Evolutionary conservation across 2,329 filamentous ascomycete species (phyloP).

Genomic region (Apiospora marii): DNA sequence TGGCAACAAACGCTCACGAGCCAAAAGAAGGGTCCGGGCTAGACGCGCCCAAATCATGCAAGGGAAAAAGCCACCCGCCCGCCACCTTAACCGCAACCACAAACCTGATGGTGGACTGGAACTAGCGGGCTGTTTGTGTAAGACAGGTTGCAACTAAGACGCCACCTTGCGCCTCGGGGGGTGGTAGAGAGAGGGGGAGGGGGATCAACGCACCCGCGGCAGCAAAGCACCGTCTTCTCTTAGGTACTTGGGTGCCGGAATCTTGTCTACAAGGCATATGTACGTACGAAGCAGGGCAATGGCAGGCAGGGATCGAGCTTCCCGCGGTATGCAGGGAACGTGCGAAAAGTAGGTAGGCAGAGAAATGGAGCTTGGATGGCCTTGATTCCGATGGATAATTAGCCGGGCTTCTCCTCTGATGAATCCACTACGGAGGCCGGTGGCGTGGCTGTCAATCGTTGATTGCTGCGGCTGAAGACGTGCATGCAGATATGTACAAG

Average conservation of each 20-base stretch:
- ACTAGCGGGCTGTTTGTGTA: not conserved
- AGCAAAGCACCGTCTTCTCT: not conserved
- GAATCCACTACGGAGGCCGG: not conserved
- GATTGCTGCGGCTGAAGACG: conserved; percentile 11
- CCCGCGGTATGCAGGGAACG: too few species aligned
- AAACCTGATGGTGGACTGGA: not conserved
- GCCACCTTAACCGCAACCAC: not conserved
- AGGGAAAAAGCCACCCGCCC: not conserved
- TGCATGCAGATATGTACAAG: conserved; percentile 1
- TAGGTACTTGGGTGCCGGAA: too few species aligned
- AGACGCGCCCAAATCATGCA: not conserved
- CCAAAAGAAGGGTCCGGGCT: not conserved
- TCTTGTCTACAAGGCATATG: too few species aligned
- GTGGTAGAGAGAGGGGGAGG: not conserved
- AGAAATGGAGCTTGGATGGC: not conserved
- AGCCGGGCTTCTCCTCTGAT: not conserved
- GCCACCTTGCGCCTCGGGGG: not conserved
- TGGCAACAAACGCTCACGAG: not conserved
- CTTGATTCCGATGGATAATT: not conserved
- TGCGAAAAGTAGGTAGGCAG: too few species aligned
- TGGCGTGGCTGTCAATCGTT: not conserved
- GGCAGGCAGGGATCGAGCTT: not conserved
- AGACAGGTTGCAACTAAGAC: not conserved
- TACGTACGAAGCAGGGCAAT: too few species aligned
- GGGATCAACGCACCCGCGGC: not conserved